Evolutionary conservation across 495 filamentous ascomycete species (phyloP).

Genomic region (Niebla homalea): DNA sequence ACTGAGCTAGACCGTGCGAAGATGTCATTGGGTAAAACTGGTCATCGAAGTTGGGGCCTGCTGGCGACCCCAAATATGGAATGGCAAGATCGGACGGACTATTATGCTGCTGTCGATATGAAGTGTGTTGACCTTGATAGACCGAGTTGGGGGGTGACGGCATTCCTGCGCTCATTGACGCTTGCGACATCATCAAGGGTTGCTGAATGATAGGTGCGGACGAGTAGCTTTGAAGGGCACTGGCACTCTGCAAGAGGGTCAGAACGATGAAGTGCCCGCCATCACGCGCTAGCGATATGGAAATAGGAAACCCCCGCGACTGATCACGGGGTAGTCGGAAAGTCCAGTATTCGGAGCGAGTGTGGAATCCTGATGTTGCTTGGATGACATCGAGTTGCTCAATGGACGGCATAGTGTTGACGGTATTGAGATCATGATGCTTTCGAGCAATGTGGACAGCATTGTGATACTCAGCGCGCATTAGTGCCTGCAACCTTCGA

Average conservation of each 20-base stretch:
- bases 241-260: constrained; percentile 15
- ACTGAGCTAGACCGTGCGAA: constrained; percentile 15
- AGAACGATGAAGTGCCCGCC: constrained; percentile 16
- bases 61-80: constrained; percentile 8
- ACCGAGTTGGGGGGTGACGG: constrained; percentile 9
- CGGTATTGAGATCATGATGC: constrained; percentile 10
- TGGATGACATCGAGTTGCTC: constrained; percentile 17
- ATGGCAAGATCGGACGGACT: constrained; percentile 9
- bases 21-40: constrained; percentile 10
- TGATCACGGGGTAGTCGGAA: constrained; percentile 18
- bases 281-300: constrained; percentile 15
- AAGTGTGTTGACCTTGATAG: constrained; percentile 2
- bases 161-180: constrained; percentile 6
- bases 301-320: constrained; percentile 17
- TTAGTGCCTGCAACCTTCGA: constrained; percentile 13
- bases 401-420: constrained; percentile 15
- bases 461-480: constrained; percentile 18
- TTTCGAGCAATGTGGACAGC: constrained; percentile 14
- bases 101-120: constrained; percentile 9
- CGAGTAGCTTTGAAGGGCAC: constrained; percentile 7
- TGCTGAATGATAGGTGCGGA: constrained; percentile 11
- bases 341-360: constrained; percentile 19
- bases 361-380: constrained; percentile 16
- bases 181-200: constrained; percentile 5
- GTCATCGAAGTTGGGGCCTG: constrained; percentile 4